Percentiles rank a stretch among this genome's conserved stretches.
phyloP scores from a whole-genome alignment of 208 protist species.

The Crithidia bombi region DNA sequence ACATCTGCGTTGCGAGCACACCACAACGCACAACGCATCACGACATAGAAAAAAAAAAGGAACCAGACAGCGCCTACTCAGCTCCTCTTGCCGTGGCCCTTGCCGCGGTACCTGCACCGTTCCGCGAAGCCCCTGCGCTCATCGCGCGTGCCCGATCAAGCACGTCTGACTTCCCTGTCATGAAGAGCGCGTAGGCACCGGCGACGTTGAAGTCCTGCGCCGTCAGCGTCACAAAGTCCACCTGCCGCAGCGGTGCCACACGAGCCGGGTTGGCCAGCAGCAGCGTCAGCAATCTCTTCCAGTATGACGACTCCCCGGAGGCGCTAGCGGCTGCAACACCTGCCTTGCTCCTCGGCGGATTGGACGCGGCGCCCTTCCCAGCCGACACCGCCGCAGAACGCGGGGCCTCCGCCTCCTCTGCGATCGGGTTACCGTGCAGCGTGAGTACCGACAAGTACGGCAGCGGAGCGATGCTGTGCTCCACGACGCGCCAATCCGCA shows the following conservation, averaged over 20 bases:
- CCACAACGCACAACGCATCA: neutral
- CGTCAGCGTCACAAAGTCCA: constrained; percentile 86
- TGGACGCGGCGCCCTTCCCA: neutral
- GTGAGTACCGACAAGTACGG: constrained; percentile 64
- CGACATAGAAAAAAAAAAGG: constrained; percentile 12
- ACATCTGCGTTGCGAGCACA: neutral
- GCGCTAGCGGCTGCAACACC: neutral
- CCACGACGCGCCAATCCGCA: constrained; percentile 70
- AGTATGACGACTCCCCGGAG: constrained; percentile 55
- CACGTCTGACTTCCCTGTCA: constrained; percentile 46
- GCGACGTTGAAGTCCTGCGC: constrained; percentile 80
- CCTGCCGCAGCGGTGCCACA: constrained; percentile 55
- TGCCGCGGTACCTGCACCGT: neutral
- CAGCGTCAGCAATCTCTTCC: constrained; percentile 52
- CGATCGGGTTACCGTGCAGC: constrained; percentile 86
- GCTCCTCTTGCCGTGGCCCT: neutral
- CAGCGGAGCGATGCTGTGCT: constrained; percentile 63
- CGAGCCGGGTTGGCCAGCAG: constrained; percentile 60
- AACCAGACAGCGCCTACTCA: neutral
- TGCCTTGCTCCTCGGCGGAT: neutral
- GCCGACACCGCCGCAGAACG: neutral
- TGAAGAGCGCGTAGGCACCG: constrained; percentile 69
- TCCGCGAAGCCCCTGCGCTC: constrained; percentile 14
- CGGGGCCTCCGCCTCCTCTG: constrained; percentile 36
- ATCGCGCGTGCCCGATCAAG: constrained; percentile 45